A percentile compares a stretch with the other conserved stretches of the same genome.
These are phyloP conservation scores for Obelidium mucronatum DNA, from an alignment of 192 early-diverging fungal species.

Conservation along the genomic window DNA sequence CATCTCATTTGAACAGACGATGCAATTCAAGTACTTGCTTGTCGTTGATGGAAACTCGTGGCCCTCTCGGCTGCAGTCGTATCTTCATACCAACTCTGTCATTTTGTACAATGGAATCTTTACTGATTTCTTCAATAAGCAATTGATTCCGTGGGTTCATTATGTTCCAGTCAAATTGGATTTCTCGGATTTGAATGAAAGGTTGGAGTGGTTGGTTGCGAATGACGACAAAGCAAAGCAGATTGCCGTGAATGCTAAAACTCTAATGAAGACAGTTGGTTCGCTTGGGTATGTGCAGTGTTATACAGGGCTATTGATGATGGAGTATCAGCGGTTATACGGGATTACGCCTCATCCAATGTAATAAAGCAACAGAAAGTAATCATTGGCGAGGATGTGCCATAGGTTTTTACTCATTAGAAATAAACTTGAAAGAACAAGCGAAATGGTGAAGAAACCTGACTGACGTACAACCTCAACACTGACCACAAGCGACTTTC, in stretches of 20 bases:
- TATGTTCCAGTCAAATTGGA: conserved; percentile 26
- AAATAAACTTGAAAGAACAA: no score
- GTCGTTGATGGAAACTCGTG: conserved; percentile 7
- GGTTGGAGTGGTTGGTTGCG: neutral
- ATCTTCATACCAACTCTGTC: conserved; percentile 11
- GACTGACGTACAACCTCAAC: no score
- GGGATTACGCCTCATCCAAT: no score
- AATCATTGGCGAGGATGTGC: no score
- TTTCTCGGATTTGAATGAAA: conserved; percentile 12
- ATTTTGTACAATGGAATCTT: conserved; percentile 14
- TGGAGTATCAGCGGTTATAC: neutral
- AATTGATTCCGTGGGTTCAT: conserved; percentile 22
- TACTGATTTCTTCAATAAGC: conserved; percentile 15
- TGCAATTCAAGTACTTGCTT: neutral
- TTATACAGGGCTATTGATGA: conserved; percentile 21
- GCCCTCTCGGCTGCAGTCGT: conserved; percentile 6
- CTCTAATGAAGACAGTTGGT: neutral
- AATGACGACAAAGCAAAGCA: conserved; percentile 11
- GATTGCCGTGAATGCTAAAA: conserved; percentile 15
- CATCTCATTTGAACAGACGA: neutral
- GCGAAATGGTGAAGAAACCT: no score
- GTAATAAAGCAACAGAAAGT: no score
- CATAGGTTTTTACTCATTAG: no score
- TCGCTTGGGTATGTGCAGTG: conserved; percentile 28
- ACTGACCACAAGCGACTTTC: no score